These are phyloP conservation scores for Colletotrichum lupini DNA, from an alignment of 2,329 filamentous ascomycete species.

Conservation along the genomic window DNA sequence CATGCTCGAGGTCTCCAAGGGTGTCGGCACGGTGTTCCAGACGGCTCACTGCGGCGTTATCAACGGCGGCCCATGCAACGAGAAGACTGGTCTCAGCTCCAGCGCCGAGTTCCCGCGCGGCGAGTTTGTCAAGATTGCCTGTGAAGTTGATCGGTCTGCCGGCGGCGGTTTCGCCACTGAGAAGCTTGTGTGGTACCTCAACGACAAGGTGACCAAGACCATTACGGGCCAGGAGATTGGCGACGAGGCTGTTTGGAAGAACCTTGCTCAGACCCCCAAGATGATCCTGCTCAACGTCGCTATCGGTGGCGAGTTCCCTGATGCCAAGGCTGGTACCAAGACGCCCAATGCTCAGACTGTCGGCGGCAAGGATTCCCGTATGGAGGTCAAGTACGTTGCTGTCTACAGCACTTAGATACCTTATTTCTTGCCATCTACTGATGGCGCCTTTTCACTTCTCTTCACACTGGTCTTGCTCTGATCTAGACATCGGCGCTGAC, in stretches of 20 bases:
- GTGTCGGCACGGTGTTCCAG: constrained; percentile 46
- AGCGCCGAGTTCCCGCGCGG: constrained; percentile 40
- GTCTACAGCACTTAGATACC: constrained; percentile 41
- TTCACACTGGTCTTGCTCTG: neutral
- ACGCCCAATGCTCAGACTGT: constrained; percentile 48
- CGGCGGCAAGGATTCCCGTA: constrained; percentile 44
- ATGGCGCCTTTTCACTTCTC: neutral
- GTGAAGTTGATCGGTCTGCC: constrained; percentile 46
- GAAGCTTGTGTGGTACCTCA: constrained; percentile 48
- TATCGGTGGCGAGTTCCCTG: constrained; percentile 51
- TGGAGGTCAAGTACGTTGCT: constrained; percentile 55
- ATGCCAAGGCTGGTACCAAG: constrained; percentile 44
- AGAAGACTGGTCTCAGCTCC: constrained; percentile 48
- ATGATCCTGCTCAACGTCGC: constrained; percentile 54
- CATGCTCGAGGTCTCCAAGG: constrained; percentile 56
- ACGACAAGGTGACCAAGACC: constrained; percentile 43
- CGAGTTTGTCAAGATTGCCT: constrained; percentile 46
- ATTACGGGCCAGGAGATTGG: constrained; percentile 43
- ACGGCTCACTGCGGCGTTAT: constrained; percentile 55
- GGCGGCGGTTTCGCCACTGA: constrained; percentile 42
- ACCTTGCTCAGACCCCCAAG: constrained; percentile 43
- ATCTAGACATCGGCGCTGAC: neutral
- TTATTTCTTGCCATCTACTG: no score
- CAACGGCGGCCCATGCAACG: constrained; percentile 54
- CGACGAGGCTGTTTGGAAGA: constrained; percentile 43